Evolutionary conservation across 495 filamentous ascomycete genomes (phyloP).

Genomic region (Trichoderma orchidacearum): DNA sequence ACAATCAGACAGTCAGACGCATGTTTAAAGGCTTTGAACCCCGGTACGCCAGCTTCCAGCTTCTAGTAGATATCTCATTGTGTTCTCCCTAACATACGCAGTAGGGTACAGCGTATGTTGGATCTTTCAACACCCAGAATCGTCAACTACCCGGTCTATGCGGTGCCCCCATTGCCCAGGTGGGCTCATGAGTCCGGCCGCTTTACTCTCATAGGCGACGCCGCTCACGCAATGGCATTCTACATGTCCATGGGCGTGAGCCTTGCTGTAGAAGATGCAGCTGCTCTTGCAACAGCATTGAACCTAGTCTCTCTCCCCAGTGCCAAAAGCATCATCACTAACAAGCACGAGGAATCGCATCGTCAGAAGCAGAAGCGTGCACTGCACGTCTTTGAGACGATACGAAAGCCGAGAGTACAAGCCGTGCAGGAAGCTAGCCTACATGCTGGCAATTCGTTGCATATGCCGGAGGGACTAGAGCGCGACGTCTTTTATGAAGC

Average conservation of each 20-base stretch:
- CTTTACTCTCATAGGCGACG: background rate
- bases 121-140: background rate
- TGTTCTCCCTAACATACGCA: too few species aligned
- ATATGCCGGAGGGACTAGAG: background rate
- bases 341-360: background rate
- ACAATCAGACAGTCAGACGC: background rate
- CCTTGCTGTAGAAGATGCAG: background rate
- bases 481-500: background rate
- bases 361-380: background rate
- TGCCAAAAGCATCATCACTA: background rate
- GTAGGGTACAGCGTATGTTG: background rate
- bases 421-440: background rate
- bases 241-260: background rate
- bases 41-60: background rate
- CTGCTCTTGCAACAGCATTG: background rate
- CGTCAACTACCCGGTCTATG: background rate
- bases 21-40: background rate
- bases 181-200: background rate
- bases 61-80: background rate
- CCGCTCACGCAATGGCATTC: background rate
- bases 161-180: background rate
- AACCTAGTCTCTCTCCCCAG: background rate
- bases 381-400: background rate
- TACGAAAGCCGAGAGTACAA: background rate
- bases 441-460: background rate